Evolutionary conservation across 2,329 filamentous ascomycete species (phyloP).

Genomic region (Fusarium agapanthi): DNA sequence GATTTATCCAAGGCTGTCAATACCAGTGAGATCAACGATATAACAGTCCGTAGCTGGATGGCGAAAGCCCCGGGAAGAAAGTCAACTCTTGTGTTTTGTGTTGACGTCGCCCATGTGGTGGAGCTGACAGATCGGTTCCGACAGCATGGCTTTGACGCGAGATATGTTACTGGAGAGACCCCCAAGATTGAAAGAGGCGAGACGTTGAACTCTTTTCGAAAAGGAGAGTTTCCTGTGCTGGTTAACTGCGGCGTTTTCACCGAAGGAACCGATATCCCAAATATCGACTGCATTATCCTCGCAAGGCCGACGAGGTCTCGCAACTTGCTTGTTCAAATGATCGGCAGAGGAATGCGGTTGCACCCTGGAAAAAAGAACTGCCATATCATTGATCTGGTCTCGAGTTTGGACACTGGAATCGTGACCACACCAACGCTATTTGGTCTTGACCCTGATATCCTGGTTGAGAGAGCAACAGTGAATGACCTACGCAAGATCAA

Average conservation of each 20-base stretch:
- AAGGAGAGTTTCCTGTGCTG: slow-evolving; percentile 82
- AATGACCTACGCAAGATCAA: slow-evolving; percentile 68
- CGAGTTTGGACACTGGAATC: slow-evolving; percentile 83
- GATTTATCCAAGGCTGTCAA: slow-evolving; percentile 88
- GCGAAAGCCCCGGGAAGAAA: slow-evolving; percentile 76
- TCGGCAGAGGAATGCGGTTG: slow-evolving; percentile 89
- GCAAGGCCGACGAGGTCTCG: slow-evolving; percentile 88
- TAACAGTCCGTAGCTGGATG: slow-evolving; percentile 87
- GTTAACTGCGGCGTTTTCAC: slow-evolving; percentile 97
- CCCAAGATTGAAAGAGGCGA: slow-evolving; percentile 72
- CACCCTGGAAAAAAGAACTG: slow-evolving; percentile 85
- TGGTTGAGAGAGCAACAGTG: slow-evolving; percentile 73
- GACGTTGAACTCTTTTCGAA: slow-evolving; percentile 78
- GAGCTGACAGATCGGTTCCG: slow-evolving; percentile 81
- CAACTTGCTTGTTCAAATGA: slow-evolving; percentile 98
- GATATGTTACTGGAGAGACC: slow-evolving; percentile 87
- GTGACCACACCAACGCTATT: slow-evolving; percentile 92
- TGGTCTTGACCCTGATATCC: slow-evolving; percentile 83
- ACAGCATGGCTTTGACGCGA: slow-evolving; percentile 79
- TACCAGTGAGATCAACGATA: slow-evolving; percentile 79
- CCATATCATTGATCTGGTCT: slow-evolving; percentile 96
- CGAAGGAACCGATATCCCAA: slow-evolving; percentile 97
- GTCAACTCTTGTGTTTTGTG: slow-evolving; percentile 93
- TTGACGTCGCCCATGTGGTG: slow-evolving; percentile 84
- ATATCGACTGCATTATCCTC: slow-evolving; percentile 91